A percentile compares a stretch with the other conserved stretches of the same genome.
These are phyloP conservation scores for Ogataea nakhonphanomensis DNA, from an alignment of 805 yeast species.

Conservation along the genomic window DNA sequence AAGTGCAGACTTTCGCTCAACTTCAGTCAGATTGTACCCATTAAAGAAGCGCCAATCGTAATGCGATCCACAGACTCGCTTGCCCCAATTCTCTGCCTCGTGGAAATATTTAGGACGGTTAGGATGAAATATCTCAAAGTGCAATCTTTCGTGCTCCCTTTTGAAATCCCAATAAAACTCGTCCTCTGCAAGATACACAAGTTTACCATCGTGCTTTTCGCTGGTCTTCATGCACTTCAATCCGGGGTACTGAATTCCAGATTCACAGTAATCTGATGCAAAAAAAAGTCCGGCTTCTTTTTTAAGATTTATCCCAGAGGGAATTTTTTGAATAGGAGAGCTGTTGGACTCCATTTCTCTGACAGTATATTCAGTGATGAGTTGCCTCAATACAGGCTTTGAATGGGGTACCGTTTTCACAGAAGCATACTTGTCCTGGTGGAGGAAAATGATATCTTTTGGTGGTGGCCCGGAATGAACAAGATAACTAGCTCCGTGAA, in stretches of 20 bases:
- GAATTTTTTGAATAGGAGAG: conserved; percentile 4
- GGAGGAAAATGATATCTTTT: conserved; percentile 30
- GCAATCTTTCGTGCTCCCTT: not conserved
- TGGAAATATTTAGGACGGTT: conserved; percentile 36
- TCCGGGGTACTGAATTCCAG: not conserved
- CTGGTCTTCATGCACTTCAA: not conserved
- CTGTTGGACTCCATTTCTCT: conserved; percentile 1
- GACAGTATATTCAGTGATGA: conserved; percentile 14
- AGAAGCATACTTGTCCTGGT: conserved; percentile 18
- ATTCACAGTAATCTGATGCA: not conserved
- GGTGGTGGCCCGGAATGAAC: conserved; percentile 33
- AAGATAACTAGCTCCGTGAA: conserved; percentile 36
- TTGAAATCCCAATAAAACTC: conserved; percentile 13
- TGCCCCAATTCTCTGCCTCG: conserved; percentile 36
- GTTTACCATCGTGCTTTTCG: not conserved
- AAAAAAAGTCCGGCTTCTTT: conserved; percentile 1
- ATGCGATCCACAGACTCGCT: conserved; percentile 37
- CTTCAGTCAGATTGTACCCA: conserved; percentile 20
- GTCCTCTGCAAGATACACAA: conserved; percentile 2
- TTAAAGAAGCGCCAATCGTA: conserved; percentile 46
- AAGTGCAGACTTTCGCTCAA: conserved; percentile 29
- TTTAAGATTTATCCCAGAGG: conserved; percentile 2
- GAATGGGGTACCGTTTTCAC: conserved; percentile 10
- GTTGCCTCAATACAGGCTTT: conserved; percentile 2
- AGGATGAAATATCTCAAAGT: not conserved